Conservation (phyloP, 139 green algal genomes). For the Raphidocelis subcapitata region DNA sequence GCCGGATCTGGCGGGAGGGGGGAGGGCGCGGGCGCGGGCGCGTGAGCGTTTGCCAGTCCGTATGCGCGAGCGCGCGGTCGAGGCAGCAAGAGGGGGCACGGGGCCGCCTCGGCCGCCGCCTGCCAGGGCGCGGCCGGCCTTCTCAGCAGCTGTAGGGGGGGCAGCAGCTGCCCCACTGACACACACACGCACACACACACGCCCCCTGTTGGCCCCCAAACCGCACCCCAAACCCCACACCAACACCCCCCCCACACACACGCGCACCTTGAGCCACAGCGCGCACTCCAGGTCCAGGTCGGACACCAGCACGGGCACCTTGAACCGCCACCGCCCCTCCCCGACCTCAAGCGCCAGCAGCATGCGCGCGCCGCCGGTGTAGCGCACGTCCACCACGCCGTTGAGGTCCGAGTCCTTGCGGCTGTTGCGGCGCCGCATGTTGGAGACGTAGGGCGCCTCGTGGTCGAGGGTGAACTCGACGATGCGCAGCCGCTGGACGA, state of each 20-base stretch:
- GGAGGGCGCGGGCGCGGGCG: too few species aligned
- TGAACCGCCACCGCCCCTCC: slow-evolving; percentile 53
- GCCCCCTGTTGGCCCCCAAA: background rate
- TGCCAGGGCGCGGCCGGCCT: too few species aligned
- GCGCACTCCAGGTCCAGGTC: slow-evolving; percentile 93
- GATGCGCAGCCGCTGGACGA: slow-evolving; percentile 82
- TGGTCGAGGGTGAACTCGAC: slow-evolving; percentile 94
- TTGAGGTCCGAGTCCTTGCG: slow-evolving; percentile 80
- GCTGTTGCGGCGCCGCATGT: slow-evolving; percentile 86
- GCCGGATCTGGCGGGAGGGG: slow-evolving; percentile 25
- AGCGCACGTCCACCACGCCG: slow-evolving; percentile 84
- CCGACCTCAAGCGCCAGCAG: slow-evolving; percentile 87
- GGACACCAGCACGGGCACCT: slow-evolving; percentile 85
- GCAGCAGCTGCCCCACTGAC: too few species aligned
- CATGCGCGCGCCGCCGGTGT: slow-evolving; percentile 92
- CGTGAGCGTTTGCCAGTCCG: too few species aligned
- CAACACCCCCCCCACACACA: background rate
- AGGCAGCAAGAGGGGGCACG: too few species aligned
- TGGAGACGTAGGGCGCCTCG: slow-evolving; percentile 88
- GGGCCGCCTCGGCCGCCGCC: too few species aligned
- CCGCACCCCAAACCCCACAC: background rate
- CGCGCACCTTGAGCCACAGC: slow-evolving; percentile 91
- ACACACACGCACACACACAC: background rate
- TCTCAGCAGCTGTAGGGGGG: too few species aligned
- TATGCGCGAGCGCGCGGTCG: too few species aligned